Evolutionary conservation across 2,329 filamentous ascomycete species (phyloP).

Genomic region (Fusarium sp.): DNA sequence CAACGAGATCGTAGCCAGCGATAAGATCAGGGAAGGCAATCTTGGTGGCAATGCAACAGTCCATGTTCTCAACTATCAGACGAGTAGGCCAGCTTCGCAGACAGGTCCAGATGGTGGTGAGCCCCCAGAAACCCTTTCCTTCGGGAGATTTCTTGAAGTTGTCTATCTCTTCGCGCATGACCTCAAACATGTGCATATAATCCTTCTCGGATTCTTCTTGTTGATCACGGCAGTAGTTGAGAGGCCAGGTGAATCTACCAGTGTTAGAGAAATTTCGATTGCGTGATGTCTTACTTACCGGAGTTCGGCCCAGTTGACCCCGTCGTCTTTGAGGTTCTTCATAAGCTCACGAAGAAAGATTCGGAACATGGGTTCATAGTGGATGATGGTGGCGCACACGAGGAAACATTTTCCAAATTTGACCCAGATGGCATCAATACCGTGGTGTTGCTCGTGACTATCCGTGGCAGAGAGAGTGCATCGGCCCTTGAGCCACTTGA

Average conservation of each 20-base stretch:
- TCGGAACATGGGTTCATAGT: slow-evolving; percentile 92
- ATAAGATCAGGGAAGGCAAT: slow-evolving; percentile 82
- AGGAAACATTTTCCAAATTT: slow-evolving; percentile 84
- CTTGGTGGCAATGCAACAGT: slow-evolving; percentile 87
- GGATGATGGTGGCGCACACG: slow-evolving; percentile 79
- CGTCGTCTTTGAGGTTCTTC: slow-evolving; percentile 79
- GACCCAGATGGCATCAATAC: slow-evolving; percentile 85
- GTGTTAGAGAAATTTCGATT: slow-evolving; percentile 18
- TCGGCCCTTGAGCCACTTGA: slow-evolving; percentile 80
- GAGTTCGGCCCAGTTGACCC: slow-evolving; percentile 87
- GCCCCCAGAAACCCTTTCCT: slow-evolving; percentile 85
- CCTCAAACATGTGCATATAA: slow-evolving; percentile 77
- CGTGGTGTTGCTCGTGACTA: slow-evolving; percentile 83
- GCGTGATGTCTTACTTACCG: slow-evolving; percentile 55
- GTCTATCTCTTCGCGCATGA: slow-evolving; percentile 82
- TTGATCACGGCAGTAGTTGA: slow-evolving; percentile 75
- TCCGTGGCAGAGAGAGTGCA: slow-evolving; percentile 80
- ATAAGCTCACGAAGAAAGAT: slow-evolving; percentile 80
- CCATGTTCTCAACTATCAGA: slow-evolving; percentile 83
- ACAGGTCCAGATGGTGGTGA: slow-evolving; percentile 86
- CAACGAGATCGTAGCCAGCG: slow-evolving; percentile 90
- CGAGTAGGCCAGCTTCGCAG: slow-evolving; percentile 75
- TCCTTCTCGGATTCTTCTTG: slow-evolving; percentile 75
- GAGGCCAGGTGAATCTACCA: slow-evolving; percentile 75
- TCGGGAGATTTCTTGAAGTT: slow-evolving; percentile 79